Conservation (phyloP, 2,329 filamentous ascomycete genomes). For the Alternaria longipes region DNA sequence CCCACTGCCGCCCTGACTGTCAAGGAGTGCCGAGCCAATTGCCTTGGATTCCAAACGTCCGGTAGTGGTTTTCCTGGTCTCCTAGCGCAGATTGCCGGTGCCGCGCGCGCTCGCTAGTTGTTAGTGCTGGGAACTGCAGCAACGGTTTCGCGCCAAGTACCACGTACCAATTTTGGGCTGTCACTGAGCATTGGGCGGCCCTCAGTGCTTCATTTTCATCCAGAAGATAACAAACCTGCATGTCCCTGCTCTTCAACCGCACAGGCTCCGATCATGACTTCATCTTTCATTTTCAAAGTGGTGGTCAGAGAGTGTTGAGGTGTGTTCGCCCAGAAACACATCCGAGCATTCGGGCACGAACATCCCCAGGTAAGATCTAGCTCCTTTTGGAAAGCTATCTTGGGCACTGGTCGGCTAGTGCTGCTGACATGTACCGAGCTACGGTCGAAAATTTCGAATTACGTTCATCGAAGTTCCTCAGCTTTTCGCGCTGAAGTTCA, state of each 20-base stretch:
- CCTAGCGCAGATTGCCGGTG: slow-evolving; percentile 8
- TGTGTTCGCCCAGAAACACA: background rate
- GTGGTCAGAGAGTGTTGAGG: background rate
- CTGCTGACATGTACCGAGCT: slow-evolving; percentile 9
- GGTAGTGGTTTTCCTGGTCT: background rate
- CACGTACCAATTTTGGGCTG: slow-evolving; percentile 1
- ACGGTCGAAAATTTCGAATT: slow-evolving; percentile 5
- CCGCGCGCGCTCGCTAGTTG: slow-evolving; percentile 11
- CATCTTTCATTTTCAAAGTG: background rate
- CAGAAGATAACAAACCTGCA: background rate
- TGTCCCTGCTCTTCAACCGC: background rate
- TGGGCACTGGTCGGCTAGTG: slow-evolving; percentile 5
- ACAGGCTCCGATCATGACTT: background rate
- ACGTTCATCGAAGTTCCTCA: background rate
- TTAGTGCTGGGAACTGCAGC: slow-evolving; percentile 6
- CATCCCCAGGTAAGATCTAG: background rate
- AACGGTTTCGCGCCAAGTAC: slow-evolving; percentile 6
- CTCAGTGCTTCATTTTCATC: background rate
- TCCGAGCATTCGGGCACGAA: slow-evolving; percentile 10
- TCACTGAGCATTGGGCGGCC: background rate
- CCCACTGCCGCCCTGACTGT: background rate
- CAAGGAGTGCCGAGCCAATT: background rate
- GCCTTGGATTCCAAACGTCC: background rate
- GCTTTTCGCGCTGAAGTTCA: background rate
- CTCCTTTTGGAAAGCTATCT: background rate